These are phyloP conservation scores for Dimocarpus longan DNA, from an alignment of 345 rosid genomes.

Conservation along the genomic window DNA sequence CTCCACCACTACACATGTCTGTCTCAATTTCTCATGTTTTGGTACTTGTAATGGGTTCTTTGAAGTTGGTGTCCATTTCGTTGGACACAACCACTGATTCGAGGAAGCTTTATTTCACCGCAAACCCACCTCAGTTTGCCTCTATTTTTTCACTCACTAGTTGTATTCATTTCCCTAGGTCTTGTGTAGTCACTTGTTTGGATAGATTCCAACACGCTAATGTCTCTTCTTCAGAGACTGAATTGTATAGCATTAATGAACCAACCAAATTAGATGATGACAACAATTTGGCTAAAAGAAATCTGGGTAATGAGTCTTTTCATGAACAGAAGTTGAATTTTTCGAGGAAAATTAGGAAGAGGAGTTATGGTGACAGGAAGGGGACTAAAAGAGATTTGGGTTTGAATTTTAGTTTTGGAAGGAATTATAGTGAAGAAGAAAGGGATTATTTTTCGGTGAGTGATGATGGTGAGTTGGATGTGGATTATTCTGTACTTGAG, in stretches of 20 bases:
- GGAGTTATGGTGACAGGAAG: conserved; percentile 29
- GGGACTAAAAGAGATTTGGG: conserved; percentile 35
- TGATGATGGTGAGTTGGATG: conserved; percentile 55
- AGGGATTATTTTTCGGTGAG: conserved; percentile 37
- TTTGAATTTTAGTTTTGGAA: conserved; percentile 35
- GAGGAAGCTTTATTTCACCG: conserved; percentile 45
- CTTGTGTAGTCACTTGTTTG: conserved; percentile 35
- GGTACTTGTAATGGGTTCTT: conserved; percentile 50
- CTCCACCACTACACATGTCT: too few species aligned
- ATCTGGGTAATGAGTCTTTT: too few species aligned
- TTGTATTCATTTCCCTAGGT: conserved; percentile 30
- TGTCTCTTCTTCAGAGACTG: conserved; percentile 45
- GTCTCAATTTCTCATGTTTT: neutral
- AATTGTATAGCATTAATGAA: conserved; percentile 26
- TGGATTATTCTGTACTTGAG: conserved; percentile 52
- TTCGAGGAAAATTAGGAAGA: conserved; percentile 21
- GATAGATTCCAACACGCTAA: conserved; percentile 39
- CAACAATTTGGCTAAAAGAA: conserved; percentile 14
- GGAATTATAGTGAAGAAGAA: conserved; percentile 32
- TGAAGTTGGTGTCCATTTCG: conserved; percentile 45
- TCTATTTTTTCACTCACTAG: conserved; percentile 43
- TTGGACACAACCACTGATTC: conserved; percentile 54
- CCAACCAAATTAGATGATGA: conserved; percentile 30
- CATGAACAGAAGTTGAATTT: conserved; percentile 30
- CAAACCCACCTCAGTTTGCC: conserved; percentile 41